Percentiles rank a stretch among this genome's conserved stretches.
phyloP scores from a whole-genome alignment of 352 stramenopile species.

The Thraustochytrium sp. region DNA sequence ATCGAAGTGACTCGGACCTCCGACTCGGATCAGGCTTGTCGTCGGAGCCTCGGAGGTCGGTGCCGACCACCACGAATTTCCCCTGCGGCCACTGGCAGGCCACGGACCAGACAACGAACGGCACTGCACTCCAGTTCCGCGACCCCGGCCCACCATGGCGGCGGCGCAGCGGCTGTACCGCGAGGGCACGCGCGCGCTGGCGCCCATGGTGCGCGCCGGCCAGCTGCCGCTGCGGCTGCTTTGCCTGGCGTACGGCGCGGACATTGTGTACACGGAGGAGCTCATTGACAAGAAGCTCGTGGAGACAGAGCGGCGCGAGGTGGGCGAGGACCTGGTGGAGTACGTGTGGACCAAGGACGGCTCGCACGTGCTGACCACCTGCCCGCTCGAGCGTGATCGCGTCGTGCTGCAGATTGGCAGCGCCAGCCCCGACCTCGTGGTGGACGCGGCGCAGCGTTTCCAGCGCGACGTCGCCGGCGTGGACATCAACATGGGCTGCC shows the following conservation, averaged over 20 bases:
- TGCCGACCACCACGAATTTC: no score
- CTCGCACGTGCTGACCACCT: conserved; percentile 76
- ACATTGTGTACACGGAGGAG: conserved; percentile 88
- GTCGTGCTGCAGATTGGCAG: conserved; percentile 83
- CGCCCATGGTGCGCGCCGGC: conserved; percentile 88
- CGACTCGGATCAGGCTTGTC: no score
- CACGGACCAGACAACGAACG: no score
- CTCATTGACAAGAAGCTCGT: conserved; percentile 87
- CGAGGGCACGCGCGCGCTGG: conserved; percentile 43
- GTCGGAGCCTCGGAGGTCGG: no score
- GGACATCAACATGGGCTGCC: conserved; percentile 90
- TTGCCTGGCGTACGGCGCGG: conserved; percentile 79
- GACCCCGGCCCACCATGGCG: no score
- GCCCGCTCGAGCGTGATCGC: conserved; percentile 64
- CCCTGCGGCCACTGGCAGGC: no score
- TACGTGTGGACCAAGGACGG: conserved; percentile 73
- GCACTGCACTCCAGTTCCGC: no score
- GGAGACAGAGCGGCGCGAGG: conserved; percentile 61
- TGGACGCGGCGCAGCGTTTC: conserved; percentile 62
- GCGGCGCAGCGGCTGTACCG: neutral
- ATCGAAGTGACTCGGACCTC: no score
- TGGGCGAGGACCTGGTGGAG: conserved; percentile 77
- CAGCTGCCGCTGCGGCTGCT: conserved; percentile 81
- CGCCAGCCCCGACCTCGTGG: conserved; percentile 63
- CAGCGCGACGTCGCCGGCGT: conserved; percentile 72